Base-by-base conservation (phyloP, 1,284 basidiomycete species). In the Cutaneotrichosporon arboriforme region DNA sequence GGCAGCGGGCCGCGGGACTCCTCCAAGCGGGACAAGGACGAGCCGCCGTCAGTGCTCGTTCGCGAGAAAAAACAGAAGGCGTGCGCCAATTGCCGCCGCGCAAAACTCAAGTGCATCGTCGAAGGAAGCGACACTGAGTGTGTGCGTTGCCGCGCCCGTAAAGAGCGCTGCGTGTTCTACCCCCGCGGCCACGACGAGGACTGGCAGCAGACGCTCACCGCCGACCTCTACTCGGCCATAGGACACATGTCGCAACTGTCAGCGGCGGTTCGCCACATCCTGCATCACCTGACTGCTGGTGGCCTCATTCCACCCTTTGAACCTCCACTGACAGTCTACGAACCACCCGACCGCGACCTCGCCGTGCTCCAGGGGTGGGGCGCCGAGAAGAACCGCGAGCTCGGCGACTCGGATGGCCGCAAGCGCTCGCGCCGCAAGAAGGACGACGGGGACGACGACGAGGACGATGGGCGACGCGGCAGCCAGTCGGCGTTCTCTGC, bases 51-150 rank as follows among this genome's bases (percentile, higher is more conserved):
- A 22, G 57, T 60, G 17, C 55, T 60, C 20, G 55, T 61, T 14
- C 57, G 57, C 45, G 57, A 57, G 51, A 62, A 62, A 51, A 62
- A 59, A 39, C 57, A 62, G 20, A 71, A 68, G 56, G 70, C 70
- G 10, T 73, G 69, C 46, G 57, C 67, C 1, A 70, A 70, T 52
- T 73, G 70, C 44, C 52, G 70, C 39, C 59, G 63, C 39, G 69
- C 69, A 3, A 73, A 73, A 50, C 53, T 73, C 34, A 73, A 71
- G 54, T 73, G 70, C 52, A 68, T 71, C 21, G 59, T 70, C 22
- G 65, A 66, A 33, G 53, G 62, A 17, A 65, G 62, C 31, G 46
- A 64, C 49, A 51, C 62, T 14, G 67, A 65, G 40, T 71, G 70
- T 41, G 63, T 73, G n/a, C 60, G 70, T n/a, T 73, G 70, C 48